Percentiles rank a stretch among this genome's conserved stretches.
phyloP scores from a whole-genome alignment of 345 rosid genomes.

The Gossypium arboreum region DNA sequence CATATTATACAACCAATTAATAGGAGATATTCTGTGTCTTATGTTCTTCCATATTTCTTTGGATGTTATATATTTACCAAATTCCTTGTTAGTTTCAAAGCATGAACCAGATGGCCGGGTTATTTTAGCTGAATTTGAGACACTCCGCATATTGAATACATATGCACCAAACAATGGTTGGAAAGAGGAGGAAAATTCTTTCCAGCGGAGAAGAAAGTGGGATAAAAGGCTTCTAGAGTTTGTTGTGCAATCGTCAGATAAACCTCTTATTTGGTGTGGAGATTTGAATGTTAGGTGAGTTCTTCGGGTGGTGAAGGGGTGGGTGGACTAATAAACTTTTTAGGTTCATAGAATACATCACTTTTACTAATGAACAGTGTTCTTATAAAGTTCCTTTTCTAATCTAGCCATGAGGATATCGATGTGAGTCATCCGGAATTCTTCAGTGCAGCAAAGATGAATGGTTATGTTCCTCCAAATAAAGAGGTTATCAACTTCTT shows the following conservation, averaged over 20 bases:
- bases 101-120: constrained; percentile 96
- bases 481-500: constrained; percentile 50
- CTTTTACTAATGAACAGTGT: constrained; percentile 2
- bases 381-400: constrained; percentile 16
- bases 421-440: constrained; percentile 97
- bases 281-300: constrained; percentile 89
- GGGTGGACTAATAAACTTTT: neutral
- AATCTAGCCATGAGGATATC: constrained; percentile 80
- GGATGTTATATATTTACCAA: constrained; percentile 1
- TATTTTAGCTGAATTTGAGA: constrained; percentile 86
- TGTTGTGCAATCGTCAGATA: constrained; percentile 56
- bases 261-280: constrained; percentile 96
- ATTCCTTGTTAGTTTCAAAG: constrained; percentile 52
- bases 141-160: constrained; percentile 65
- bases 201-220: constrained; percentile 94
- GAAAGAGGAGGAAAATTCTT: constrained; percentile 93
- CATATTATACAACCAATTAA: neutral
- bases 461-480: constrained; percentile 89
- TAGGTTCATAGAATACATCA: neutral
- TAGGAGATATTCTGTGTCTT: neutral
- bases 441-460: constrained; percentile 77
- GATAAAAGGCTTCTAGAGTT: constrained; percentile 83
- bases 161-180: constrained; percentile 97
- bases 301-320: neutral
- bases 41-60: neutral